phyloP scores from a whole-genome alignment of 225 moss, liverwort and hornwort genomes.

The Thuidium tamariscinum region DNA sequence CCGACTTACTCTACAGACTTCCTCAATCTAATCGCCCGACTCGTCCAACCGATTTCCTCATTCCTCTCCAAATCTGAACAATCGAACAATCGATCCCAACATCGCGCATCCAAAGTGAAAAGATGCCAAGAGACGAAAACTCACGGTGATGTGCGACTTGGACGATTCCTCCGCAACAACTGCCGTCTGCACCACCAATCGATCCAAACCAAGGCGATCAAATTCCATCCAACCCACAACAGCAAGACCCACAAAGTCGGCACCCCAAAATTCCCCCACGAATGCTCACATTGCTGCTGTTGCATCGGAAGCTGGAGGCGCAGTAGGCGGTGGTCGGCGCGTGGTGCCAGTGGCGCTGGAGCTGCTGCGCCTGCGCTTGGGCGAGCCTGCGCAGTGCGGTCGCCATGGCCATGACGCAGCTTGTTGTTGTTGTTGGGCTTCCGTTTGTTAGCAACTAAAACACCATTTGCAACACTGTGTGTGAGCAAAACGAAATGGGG shows the following conservation, averaged over 20 bases:
- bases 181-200: conserved; percentile 27
- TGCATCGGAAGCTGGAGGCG: background rate
- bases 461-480: background rate
- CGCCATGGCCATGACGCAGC: conserved; percentile 38
- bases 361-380: conserved; percentile 7
- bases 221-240: background rate
- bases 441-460: background rate
- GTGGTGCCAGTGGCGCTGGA: conserved; percentile 14
- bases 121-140: background rate
- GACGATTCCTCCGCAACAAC: conserved; percentile 52
- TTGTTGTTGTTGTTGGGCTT: background rate
- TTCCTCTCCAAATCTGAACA: background rate
- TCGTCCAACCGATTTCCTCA: background rate
- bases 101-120: background rate
- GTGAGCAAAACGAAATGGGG: background rate
- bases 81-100: background rate
- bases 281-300: conserved; percentile 6
- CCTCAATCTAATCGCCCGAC: background rate
- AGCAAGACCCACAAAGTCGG: background rate
- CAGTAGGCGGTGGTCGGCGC: conserved; percentile 3
- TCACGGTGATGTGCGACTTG: conserved; percentile 65
- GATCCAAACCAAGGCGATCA: background rate
- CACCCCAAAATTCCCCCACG: background rate
- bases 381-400: conserved; percentile 49
- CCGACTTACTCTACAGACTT: background rate